Conservation (phyloP, 441 rosid genomes). For the Eruca vesicaria region DNA sequence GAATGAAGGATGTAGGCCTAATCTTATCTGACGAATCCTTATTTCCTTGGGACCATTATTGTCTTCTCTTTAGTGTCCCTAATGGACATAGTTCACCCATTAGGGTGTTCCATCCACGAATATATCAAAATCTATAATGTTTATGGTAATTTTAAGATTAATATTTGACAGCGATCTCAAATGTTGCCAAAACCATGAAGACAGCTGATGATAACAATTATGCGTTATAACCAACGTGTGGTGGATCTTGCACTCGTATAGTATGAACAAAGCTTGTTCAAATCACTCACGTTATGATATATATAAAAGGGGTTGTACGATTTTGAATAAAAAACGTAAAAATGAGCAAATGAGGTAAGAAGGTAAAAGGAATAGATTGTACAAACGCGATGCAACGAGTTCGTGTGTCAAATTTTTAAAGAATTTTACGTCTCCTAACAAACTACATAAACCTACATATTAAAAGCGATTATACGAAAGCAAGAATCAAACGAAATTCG, state of each 20-base stretch:
- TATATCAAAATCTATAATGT: neutral
- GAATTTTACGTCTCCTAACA: no score
- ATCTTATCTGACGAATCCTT: slow-evolving; percentile 30
- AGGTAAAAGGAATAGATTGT: neutral
- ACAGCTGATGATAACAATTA: neutral
- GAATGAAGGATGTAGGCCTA: slow-evolving; percentile 16
- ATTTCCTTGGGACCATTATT: slow-evolving; percentile 26
- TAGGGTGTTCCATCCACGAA: neutral
- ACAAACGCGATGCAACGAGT: no score
- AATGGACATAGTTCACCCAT: slow-evolving; percentile 4
- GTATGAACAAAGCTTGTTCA: neutral
- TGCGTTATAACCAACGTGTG: neutral
- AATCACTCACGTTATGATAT: neutral
- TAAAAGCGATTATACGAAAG: slow-evolving; percentile 9
- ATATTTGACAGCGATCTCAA: neutral
- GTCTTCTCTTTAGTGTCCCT: slow-evolving; percentile 12
- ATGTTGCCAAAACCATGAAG: neutral
- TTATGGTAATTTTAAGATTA: slow-evolving; percentile 8
- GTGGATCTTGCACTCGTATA: neutral
- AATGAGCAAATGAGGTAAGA: neutral
- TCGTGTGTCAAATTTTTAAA: no score
- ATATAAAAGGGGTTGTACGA: neutral
- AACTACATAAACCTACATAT: neutral
- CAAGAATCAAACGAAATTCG: slow-evolving; percentile 22
- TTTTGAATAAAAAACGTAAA: neutral